Conservation (phyloP, 2,329 filamentous ascomycete species). For the Hyphodiscus sp. region DNA sequence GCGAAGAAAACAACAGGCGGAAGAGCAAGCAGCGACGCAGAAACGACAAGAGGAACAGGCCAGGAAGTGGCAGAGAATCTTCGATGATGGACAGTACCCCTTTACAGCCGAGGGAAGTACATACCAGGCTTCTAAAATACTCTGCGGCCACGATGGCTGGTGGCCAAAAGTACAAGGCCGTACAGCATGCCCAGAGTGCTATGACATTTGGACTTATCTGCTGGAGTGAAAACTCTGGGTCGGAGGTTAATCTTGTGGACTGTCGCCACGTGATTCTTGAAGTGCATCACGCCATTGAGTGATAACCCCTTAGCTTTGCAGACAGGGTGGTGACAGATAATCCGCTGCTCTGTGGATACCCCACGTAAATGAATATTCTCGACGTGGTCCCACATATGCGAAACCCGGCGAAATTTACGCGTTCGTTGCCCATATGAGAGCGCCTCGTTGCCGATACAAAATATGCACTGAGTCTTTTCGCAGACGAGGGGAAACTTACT, state of each 20-base stretch:
- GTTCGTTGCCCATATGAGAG: slow-evolving; percentile 13
- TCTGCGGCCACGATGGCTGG: slow-evolving; percentile 15
- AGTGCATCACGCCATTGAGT: too few species aligned
- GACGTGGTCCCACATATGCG: slow-evolving; percentile 15
- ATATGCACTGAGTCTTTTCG: slow-evolving; percentile 17
- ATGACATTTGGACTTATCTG: slow-evolving; percentile 12
- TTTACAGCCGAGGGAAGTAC: too few species aligned
- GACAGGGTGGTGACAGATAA: slow-evolving; percentile 8
- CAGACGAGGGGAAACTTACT: slow-evolving; percentile 12
- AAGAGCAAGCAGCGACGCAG: slow-evolving; percentile 11
- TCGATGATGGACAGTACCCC: too few species aligned
- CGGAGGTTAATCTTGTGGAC: slow-evolving; percentile 13
- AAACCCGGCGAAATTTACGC: slow-evolving; percentile 9
- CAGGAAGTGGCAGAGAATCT: not conserved
- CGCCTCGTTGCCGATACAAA: slow-evolving; percentile 13
- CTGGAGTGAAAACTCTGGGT: too few species aligned
- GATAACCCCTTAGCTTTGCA: slow-evolving; percentile 5
- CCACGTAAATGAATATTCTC: slow-evolving; percentile 14
- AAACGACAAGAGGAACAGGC: slow-evolving; percentile 5
- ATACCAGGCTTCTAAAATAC: not conserved
- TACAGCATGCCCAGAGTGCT: slow-evolving; percentile 11
- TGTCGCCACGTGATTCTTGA: slow-evolving; percentile 18
- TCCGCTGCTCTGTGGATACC: slow-evolving; percentile 1
- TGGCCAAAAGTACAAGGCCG: slow-evolving; percentile 17
- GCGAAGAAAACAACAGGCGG: slow-evolving; percentile 10